phyloP scores from a whole-genome alignment of 148 eudicot genomes.

The Amaranthus cruentus region DNA sequence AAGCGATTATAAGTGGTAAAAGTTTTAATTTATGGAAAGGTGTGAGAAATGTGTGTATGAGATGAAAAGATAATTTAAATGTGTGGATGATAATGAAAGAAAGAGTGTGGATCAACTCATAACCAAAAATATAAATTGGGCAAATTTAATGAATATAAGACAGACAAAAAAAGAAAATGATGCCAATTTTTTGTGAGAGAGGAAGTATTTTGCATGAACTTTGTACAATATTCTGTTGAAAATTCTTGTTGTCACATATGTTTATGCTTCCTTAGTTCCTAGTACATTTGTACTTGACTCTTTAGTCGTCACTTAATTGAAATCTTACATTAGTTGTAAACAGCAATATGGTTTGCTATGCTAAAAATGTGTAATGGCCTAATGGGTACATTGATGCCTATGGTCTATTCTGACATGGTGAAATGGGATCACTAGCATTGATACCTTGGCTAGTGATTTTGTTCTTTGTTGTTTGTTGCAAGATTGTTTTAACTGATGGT shows the following conservation, averaged over 20 bases:
- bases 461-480: neutral
- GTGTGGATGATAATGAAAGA: too few relatives aligned
- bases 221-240: neutral
- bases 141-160: too few relatives aligned
- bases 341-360: neutral
- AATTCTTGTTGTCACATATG: conserved; percentile 1
- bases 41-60: too few relatives aligned
- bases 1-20: too few relatives aligned
- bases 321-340: neutral
- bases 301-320: neutral
- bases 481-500: neutral
- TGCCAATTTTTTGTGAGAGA: too few relatives aligned
- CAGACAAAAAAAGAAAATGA: too few relatives aligned
- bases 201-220: conserved; percentile 6
- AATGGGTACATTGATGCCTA: neutral
- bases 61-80: too few relatives aligned
- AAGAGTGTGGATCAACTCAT: too few relatives aligned
- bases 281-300: neutral
- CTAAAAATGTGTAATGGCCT: neutral
- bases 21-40: too few relatives aligned
- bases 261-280: neutral
- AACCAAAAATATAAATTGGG: too few relatives aligned
- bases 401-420: neutral
- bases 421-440: too few relatives aligned
- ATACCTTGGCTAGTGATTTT: neutral